phyloP scores from a whole-genome alignment of 2,329 filamentous ascomycete species.

The Penicillium sumatraense region DNA sequence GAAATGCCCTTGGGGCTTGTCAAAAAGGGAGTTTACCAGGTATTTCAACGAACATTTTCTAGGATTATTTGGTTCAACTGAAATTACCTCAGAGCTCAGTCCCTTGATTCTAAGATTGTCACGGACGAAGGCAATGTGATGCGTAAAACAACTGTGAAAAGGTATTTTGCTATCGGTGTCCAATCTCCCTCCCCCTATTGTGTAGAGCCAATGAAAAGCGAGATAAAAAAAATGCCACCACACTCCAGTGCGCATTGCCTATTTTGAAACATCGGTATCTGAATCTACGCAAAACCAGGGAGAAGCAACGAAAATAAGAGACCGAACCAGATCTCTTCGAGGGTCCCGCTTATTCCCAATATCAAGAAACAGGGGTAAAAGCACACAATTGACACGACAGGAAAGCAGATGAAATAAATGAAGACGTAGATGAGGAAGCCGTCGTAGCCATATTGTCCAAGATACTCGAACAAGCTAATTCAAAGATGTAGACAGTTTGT shows the following conservation, averaged over 20 bases:
- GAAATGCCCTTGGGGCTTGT: too few relatives aligned
- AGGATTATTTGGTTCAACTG: too few relatives aligned
- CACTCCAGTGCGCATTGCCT: not conserved
- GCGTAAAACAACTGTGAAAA: not conserved
- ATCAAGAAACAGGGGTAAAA: conserved; percentile 5
- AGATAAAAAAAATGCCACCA: not conserved
- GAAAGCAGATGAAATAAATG: conserved; percentile 5
- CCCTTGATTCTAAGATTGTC: not conserved
- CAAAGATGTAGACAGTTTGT: conserved; percentile 2
- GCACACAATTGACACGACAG: conserved; percentile 11
- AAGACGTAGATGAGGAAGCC: conserved; percentile 5
- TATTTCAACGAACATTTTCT: too few relatives aligned
- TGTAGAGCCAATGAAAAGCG: not conserved
- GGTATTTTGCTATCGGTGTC: not conserved
- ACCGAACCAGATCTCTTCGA: conserved; percentile 22
- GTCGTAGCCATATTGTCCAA: not conserved
- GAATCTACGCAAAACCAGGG: conserved; percentile 10
- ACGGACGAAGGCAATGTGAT: not conserved
- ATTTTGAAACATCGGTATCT: conserved; percentile 5
- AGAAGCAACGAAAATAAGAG: conserved; percentile 14
- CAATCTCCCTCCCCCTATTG: not conserved
- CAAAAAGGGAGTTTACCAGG: too few relatives aligned
- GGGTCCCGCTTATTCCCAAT: conserved; percentile 25
- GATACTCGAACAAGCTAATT: not conserved
- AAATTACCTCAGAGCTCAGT: too few relatives aligned